A percentile compares a stretch with the other conserved stretches of the same genome.
These are phyloP conservation scores for Leptodontidium sp. DNA, from an alignment of 2,329 filamentous ascomycete genomes.

Conservation along the genomic window DNA sequence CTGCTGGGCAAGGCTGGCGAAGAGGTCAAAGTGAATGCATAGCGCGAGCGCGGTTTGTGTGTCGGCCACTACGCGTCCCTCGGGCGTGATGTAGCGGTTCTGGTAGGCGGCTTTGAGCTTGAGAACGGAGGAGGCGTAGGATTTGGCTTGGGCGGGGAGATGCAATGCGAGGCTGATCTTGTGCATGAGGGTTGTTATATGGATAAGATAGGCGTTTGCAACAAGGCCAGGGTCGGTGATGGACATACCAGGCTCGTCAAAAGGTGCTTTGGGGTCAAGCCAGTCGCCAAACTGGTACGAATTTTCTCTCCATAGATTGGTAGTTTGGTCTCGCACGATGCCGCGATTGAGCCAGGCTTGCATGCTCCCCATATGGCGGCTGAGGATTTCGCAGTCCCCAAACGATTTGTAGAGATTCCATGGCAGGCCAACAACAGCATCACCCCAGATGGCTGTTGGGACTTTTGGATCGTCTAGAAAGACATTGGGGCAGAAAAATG, in stretches of 20 bases:
- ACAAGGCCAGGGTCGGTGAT: conserved; percentile 52
- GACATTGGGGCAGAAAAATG: conserved; percentile 36
- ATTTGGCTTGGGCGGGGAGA: conserved; percentile 31
- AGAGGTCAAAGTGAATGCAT: conserved; percentile 38
- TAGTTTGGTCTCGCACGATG: conserved; percentile 45
- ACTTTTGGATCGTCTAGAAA: conserved; percentile 25
- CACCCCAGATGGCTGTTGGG: conserved; percentile 51
- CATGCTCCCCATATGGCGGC: conserved; percentile 52
- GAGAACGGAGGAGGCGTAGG: conserved; percentile 36
- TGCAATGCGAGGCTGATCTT: conserved; percentile 48
- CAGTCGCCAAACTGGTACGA: conserved; percentile 54
- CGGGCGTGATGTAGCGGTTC: conserved; percentile 40
- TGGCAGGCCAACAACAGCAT: conserved; percentile 52
- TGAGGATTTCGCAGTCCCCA: conserved; percentile 50
- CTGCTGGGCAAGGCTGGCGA: conserved; percentile 17
- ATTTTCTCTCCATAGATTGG: conserved; percentile 49
- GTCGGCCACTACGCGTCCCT: conserved; percentile 37
- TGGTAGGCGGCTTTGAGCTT: conserved; percentile 40
- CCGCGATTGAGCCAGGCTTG: conserved; percentile 51
- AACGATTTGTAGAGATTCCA: conserved; percentile 52
- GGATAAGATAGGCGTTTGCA: conserved; percentile 56
- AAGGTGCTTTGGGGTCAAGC: conserved; percentile 56
- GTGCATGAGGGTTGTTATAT: conserved; percentile 51
- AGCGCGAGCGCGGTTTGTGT: conserved; percentile 42
- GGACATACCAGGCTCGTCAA: conserved; percentile 50